These are phyloP conservation scores for Vitis cinerea DNA, from an alignment of 164 flowering plant species.

Conservation along the genomic window DNA sequence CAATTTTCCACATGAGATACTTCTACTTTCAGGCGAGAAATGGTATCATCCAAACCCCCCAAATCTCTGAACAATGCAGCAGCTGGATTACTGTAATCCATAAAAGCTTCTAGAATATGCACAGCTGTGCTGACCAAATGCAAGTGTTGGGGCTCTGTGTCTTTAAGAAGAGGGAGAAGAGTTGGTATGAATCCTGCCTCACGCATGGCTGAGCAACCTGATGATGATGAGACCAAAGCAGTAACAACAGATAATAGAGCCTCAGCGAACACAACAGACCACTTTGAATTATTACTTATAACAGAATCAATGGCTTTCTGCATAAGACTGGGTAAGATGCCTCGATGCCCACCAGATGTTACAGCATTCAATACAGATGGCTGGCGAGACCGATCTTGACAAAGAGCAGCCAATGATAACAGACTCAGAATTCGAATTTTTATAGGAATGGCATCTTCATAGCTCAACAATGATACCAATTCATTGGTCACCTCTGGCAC, in stretches of 20 bases:
- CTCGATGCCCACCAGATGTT: conserved; percentile 87
- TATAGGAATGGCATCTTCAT: conserved; percentile 78
- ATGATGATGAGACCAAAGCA: conserved; percentile 83
- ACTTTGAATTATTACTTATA: conserved; percentile 52
- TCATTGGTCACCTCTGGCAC: conserved; percentile 94
- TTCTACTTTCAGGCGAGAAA: conserved; percentile 73
- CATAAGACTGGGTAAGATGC: conserved; percentile 85
- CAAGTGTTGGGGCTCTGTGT: conserved; percentile 80
- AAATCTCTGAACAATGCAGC: conserved; percentile 85
- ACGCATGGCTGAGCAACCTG: conserved; percentile 88
- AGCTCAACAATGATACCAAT: conserved; percentile 71
- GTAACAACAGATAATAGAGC: conserved; percentile 83
- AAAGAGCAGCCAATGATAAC: conserved; percentile 80
- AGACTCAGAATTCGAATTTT: conserved; percentile 65
- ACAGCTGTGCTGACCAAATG: conserved; percentile 87
- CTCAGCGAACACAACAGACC: conserved; percentile 86
- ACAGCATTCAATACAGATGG: conserved; percentile 72
- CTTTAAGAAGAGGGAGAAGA: conserved; percentile 88
- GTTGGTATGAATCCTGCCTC: conserved; percentile 93
- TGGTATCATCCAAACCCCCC: conserved; percentile 91
- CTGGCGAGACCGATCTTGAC: conserved; percentile 79
- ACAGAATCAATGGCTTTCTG: conserved; percentile 86
- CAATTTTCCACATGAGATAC: conserved; percentile 62
- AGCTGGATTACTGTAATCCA: conserved; percentile 94
- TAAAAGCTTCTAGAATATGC: conserved; percentile 81